Evolutionary conservation across 768 basidiomycete species (phyloP), one percentile per base, ranked within the genome.

Genomic region (Boletus pseudo-olivaceus): DNA sequence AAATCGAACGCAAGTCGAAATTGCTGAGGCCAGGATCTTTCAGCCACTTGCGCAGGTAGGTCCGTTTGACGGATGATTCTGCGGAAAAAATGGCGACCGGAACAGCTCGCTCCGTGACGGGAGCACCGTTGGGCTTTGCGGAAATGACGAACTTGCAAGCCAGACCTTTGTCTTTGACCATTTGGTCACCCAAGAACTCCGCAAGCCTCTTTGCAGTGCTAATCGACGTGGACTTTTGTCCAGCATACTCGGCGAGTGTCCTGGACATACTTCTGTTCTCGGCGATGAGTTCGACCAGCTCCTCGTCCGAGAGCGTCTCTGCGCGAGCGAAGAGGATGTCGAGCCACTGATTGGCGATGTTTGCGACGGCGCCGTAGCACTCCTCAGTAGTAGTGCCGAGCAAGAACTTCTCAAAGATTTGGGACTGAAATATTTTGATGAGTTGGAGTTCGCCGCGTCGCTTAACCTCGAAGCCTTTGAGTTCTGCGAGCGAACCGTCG

Each of bases 71-170:
- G 57, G 81, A 82, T 55, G 94, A 90, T 65, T 98, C 97, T 0
- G 97, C 92, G 9, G 93, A 93, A 72, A 99, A 99, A 62, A 99
- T 98, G 17, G 97, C 97, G 15, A 99, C 84, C 5, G 97, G 97
- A 43, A 99, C 84, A 9, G 96, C 97, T 45, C 97, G 85, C 57
- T 98, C 97, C 5, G 97, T 98, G 60, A 99, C 94, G 1, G 97
- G 93, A 1, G 96, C 90, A 2, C 95, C 95, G 15, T 80, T 75
- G 2, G 97, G 97, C 64, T 89, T 90, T 3, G 89, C 88, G 26
- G 96, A 98, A 66, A 99, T 98, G 76, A 99, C 93, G 73, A 99
- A 99, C 67, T 93, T 94, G 80, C 97, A 98, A 9, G 97, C 92
- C 17, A 99, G 84, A 53, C 97, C 97, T 68, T 98, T 99, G 75